Evolutionary conservation across 2,329 filamentous ascomycete genomes (phyloP).

Genomic region (Cadophora sp.): DNA sequence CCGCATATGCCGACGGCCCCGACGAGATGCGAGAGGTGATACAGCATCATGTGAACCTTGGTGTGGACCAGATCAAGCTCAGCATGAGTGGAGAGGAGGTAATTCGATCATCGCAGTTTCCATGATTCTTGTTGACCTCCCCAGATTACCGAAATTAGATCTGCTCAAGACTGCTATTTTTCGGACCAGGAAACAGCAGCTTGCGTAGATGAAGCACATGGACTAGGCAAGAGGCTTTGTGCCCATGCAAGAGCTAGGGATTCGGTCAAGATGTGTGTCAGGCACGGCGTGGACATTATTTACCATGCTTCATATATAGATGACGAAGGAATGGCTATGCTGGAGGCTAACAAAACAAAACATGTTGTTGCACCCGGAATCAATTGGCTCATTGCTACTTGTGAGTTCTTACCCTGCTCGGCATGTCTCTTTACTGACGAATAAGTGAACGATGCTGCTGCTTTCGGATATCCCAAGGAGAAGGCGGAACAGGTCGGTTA

Average conservation of each 20-base stretch:
- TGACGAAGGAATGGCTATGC: conserved; percentile 47
- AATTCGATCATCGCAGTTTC: not conserved
- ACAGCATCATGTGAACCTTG: conserved; percentile 45
- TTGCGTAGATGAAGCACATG: conserved; percentile 54
- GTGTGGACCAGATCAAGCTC: conserved; percentile 53
- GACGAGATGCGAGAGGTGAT: conserved; percentile 50
- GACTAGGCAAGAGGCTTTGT: conserved; percentile 47
- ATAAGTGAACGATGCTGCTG: conserved; percentile 32
- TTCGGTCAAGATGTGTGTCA: conserved; percentile 51
- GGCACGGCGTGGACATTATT: conserved; percentile 53
- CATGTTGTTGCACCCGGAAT: conserved; percentile 50
- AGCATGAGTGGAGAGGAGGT: conserved; percentile 46
- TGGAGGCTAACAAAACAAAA: conserved; percentile 48
- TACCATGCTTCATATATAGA: conserved; percentile 54
- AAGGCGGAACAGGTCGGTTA: conserved; percentile 53
- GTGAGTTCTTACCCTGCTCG: conserved; percentile 6
- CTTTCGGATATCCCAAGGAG: conserved; percentile 49
- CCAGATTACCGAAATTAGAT: conserved; percentile 41
- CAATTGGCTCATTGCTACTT: conserved; percentile 50
- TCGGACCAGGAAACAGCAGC: conserved; percentile 52
- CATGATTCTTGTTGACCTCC: not conserved
- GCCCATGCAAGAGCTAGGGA: conserved; percentile 52
- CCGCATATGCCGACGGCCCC: conserved; percentile 47
- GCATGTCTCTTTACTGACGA: not conserved
- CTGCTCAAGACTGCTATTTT: conserved; percentile 54